Conservation (phyloP, 805 yeast genomes). For the Ogataea trehaloabstinens region DNA sequence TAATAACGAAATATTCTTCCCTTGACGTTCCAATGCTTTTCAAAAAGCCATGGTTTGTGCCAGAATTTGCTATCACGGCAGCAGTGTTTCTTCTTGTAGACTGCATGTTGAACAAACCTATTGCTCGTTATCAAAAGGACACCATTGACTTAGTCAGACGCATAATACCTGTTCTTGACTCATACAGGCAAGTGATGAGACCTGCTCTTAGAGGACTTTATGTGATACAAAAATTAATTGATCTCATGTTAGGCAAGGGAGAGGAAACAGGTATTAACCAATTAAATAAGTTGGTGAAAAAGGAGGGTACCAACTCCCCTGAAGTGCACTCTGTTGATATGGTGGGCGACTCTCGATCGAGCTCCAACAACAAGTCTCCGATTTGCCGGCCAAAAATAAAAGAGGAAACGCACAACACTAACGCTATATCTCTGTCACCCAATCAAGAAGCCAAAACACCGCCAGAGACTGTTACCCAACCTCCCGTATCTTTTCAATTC, state of each 20-base stretch:
- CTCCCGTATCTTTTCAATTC: not conserved
- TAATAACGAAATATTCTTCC: conserved; percentile 17
- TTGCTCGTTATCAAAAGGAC: conserved; percentile 16
- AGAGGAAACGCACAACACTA: not conserved
- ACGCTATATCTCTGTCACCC: not conserved
- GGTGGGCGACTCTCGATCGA: not conserved
- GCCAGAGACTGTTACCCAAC: not conserved
- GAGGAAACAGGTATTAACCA: conserved; percentile 6
- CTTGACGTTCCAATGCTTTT: conserved; percentile 13
- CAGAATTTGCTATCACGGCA: conserved; percentile 26
- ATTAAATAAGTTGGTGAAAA: conserved; percentile 11
- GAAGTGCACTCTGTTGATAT: not conserved
- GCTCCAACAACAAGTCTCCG: not conserved
- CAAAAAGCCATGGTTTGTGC: conserved; percentile 25
- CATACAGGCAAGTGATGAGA: conserved; percentile 24
- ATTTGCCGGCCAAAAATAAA: not conserved
- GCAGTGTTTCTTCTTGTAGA: conserved; percentile 30
- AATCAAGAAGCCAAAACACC: not conserved
- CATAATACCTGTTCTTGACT: conserved; percentile 20
- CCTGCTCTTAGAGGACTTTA: conserved; percentile 32
- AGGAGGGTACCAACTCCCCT: not conserved
- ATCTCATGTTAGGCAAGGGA: conserved; percentile 17
- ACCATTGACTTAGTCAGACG: conserved; percentile 14
- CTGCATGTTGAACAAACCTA: conserved; percentile 23
- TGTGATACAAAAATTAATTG: conserved; percentile 24